Base-by-base conservation (phyloP, 1,284 basidiomycete species). In the Apiotrichum gracile region DNA sequence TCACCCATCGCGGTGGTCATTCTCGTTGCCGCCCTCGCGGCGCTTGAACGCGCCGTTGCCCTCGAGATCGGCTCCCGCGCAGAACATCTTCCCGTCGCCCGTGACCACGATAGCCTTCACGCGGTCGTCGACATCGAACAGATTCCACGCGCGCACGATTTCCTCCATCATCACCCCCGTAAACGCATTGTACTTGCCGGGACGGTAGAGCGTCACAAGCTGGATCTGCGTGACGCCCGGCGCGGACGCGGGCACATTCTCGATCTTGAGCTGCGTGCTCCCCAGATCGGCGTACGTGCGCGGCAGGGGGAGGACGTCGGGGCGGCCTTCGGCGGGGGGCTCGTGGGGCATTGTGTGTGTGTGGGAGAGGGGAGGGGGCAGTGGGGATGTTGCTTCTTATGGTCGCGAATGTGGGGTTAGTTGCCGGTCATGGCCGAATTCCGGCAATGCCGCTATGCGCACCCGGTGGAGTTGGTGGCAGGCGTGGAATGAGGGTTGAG, bases 221-320 rank as follows among this genome's bases (percentile, higher is more conserved):
- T 58, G 57, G 57, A 58, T 50, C 8, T 52, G 52, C 5, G 57
- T 58, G 19, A 58, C 57, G 41, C 57, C 57, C 12, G 47, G n/a
- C 1, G 57, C 57, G n/a, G 25, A 14, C 27, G 51, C 51, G 21
- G 57, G 57, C 35, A 50, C 39, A 48, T 58, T 58, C 22, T 37
- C n/a, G 43, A 58, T 42, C 22, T 39, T 37, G 39, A 58, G 26
- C 26, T 55, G 39, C 24, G 25, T 16, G n/a, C 27, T 25, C 19
- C 26, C 39, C 21, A 58, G 51, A 7, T 31, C 26, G 2, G 53
- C 39, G 51, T 58, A 58, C 3, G 52, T 42, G 25, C 33, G n/a
- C 29, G 43, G 43, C 5, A 45, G 3, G 13, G 21, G 9, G 19
- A 45, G 9, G 19, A n/a, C n/a, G n/a, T n/a, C n/a, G n/a, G n/a